phyloP scores from a whole-genome alignment of 208 protist genomes.

The Crithidia fasciculata region DNA sequence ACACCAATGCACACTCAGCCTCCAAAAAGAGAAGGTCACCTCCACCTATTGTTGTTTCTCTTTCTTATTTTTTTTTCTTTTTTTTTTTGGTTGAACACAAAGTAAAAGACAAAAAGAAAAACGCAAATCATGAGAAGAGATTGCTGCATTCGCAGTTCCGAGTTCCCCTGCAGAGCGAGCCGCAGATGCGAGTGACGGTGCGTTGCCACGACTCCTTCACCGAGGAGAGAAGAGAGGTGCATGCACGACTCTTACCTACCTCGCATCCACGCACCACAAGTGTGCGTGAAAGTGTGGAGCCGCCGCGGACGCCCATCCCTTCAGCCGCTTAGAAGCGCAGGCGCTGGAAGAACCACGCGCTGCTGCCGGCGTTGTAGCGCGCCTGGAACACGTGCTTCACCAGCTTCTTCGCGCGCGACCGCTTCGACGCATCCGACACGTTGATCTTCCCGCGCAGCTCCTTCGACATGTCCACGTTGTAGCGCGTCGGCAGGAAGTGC shows the following conservation, averaged over 20 bases:
- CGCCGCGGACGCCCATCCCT: no score
- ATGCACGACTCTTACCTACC: no score
- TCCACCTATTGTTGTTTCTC: no score
- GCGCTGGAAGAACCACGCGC: conserved; percentile 99
- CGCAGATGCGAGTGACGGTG: no score
- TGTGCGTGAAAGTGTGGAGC: no score
- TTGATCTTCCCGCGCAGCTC: conserved; percentile 93
- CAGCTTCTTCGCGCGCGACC: conserved; percentile 81
- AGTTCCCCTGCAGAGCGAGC: not conserved
- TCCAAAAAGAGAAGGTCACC: no score
- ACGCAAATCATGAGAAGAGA: not conserved
- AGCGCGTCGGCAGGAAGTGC: conserved; percentile 98
- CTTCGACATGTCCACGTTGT: conserved; percentile 93
- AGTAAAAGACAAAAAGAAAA: not conserved
- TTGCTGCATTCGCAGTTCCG: conserved; percentile 9
- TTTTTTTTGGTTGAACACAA: no score
- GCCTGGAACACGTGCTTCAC: conserved; percentile 94
- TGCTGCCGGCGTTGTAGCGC: conserved; percentile 96
- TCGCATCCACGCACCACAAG: no score
- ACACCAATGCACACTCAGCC: no score
- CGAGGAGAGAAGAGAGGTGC: no score
- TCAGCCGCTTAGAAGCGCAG: conserved; percentile 95
- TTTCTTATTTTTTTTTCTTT: no score
- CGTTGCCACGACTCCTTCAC: no score
- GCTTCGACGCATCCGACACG: conserved; percentile 90